Evolutionary conservation across 2,329 filamentous ascomycete species (phyloP).

Genomic region (Pochonia chlamydosporia): DNA sequence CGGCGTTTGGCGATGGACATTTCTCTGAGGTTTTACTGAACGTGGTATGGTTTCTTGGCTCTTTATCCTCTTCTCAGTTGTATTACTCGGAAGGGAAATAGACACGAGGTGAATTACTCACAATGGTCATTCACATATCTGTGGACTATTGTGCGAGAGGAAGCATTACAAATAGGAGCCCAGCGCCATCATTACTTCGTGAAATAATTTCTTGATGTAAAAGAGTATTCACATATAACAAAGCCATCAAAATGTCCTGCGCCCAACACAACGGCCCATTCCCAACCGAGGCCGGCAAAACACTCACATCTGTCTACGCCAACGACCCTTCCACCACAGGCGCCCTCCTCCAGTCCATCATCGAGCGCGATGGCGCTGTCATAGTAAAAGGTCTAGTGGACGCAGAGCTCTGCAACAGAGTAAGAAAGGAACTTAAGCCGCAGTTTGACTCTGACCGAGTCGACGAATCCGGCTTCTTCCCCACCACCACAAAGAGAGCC

Average conservation of each 20-base stretch:
- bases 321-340: conserved; percentile 14
- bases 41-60: too few relatives aligned
- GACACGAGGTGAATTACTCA: too few relatives aligned
- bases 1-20: too few relatives aligned
- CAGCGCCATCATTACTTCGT: too few relatives aligned
- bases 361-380: conserved; percentile 28
- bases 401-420: conserved; percentile 23
- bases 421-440: conserved; percentile 30
- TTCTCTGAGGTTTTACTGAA: too few relatives aligned
- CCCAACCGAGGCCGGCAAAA: conserved; percentile 17
- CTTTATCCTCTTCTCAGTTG: too few relatives aligned
- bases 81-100: too few relatives aligned
- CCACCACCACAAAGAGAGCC: conserved; percentile 31
- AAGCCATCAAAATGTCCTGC: conserved; percentile 6
- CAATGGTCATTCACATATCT: too few relatives aligned
- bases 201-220: too few relatives aligned
- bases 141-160: too few relatives aligned
- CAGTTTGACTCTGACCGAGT: conserved; percentile 28
- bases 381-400: conserved; percentile 30
- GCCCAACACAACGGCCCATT: conserved; percentile 10
- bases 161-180: too few relatives aligned
- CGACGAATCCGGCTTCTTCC: conserved; percentile 34
- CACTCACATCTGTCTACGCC: conserved; percentile 14
- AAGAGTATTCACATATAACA: background rate
- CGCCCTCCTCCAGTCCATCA: conserved; percentile 14